Evolutionary conservation across 371 early-diverging fungal genomes (phyloP), one percentile per base, ranked within the genome.

Genomic region (Mucor piriformis): DNA sequence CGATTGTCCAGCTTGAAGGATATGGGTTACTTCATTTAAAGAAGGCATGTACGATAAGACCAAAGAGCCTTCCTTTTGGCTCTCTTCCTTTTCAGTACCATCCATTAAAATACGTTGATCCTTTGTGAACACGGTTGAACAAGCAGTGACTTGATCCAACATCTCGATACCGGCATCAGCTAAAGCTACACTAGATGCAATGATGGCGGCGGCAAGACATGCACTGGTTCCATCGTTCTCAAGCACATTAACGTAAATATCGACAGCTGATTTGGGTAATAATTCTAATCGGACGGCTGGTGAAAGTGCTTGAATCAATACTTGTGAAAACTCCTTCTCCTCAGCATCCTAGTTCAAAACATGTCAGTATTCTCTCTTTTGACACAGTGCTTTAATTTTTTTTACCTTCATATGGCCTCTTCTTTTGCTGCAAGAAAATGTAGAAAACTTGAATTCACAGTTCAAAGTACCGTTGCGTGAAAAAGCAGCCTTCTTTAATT

Each of bases 121-220:
- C 12, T 77, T 63, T 20, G 73, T 47, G 34, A 84, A 70, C 6
- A 82, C 89, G 13, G 85, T 87, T n/a, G 94, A 87, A 56, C 85
- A 87, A 6, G 91, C 95, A 0, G 90, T 88, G 18, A 96, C 95
- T 25, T 86, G 78, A 75, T 97, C 97, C 58, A 86, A 67, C 92
- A 97, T 92, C 69, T 97, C 95, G 43, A 97, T 94, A 18, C 95
- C 96, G 2, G 96, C 96, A 72, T 96, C 94, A 69, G 91, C 94
- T 23, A 97, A 69, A 0, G 96, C 96, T 6, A 90, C 83, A 8
- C 93, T 89, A 4, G 95, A 92, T 40, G 88, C 91, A 25, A 91
- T 89, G 51, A 97, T 89, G 7, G 95, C 94, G 3, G 93, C 92
- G 0, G 93, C 88, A 27, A 96, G 63, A 57, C 91, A 86, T 13